phyloP scores from a whole-genome alignment of 2,329 filamentous ascomycete species.

The Fusarium verticillioides region DNA sequence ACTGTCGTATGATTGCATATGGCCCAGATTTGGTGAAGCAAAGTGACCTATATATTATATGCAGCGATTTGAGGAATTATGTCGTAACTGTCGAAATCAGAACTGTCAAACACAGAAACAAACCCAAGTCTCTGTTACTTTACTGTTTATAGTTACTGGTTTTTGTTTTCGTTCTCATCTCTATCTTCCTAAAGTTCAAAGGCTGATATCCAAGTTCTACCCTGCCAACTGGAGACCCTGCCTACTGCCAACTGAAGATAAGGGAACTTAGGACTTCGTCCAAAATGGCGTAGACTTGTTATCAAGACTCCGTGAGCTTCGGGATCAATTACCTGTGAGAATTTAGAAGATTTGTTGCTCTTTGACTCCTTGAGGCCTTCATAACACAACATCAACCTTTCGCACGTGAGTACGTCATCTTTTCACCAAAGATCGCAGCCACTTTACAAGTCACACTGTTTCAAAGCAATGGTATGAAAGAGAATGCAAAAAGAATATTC shows the following conservation, averaged over 20 bases:
- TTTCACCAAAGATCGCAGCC: fast-evolving
- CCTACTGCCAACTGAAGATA: background rate
- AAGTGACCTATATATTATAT: too few relatives aligned
- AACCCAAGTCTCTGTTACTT: too few relatives aligned
- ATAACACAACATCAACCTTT: background rate
- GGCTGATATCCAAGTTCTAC: background rate
- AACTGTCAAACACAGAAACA: too few relatives aligned
- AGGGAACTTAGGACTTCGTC: background rate
- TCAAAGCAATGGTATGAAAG: fast-evolving
- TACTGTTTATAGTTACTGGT: too few relatives aligned
- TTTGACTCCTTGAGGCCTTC: fast-evolving
- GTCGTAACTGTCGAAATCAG: too few relatives aligned
- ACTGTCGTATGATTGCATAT: background rate
- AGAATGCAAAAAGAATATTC: background rate
- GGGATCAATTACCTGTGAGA: fast-evolving
- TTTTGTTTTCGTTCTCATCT: too few relatives aligned
- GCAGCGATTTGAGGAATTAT: too few relatives aligned
- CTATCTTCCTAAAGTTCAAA: too few relatives aligned
- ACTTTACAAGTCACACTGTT: fast-evolving
- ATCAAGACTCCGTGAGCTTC: background rate
- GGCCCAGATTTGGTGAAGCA: too few relatives aligned
- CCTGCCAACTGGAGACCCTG: background rate
- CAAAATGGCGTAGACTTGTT: too few relatives aligned
- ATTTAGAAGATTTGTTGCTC: background rate
- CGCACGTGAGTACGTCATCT: fast-evolving